These are phyloP conservation scores for Ilyonectria mors-panacis DNA, from an alignment of 2,329 filamentous ascomycete species.

Conservation along the genomic window DNA sequence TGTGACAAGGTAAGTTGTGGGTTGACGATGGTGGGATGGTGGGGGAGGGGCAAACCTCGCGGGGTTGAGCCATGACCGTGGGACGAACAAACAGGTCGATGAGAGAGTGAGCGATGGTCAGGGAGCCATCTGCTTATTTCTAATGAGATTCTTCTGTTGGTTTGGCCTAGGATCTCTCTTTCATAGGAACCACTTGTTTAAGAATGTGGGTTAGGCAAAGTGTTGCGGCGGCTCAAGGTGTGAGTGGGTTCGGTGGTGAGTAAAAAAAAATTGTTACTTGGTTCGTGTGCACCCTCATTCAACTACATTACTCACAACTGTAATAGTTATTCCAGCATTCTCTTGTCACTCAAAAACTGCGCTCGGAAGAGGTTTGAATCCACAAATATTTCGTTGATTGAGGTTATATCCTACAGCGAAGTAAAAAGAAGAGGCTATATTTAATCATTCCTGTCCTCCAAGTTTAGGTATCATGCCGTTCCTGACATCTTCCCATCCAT, in stretches of 20 bases:
- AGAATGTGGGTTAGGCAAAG: not conserved
- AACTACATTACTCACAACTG: slow-evolving; percentile 2
- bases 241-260: slow-evolving; percentile 44
- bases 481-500: slow-evolving; percentile 37
- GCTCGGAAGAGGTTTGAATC: not conserved
- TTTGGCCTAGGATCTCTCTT: not conserved
- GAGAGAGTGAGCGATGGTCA: not conserved
- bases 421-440: slow-evolving; percentile 22
- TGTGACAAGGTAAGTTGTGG: not conserved
- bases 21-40: slow-evolving; percentile 26
- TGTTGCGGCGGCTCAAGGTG: slow-evolving; percentile 24
- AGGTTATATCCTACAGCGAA: slow-evolving; percentile 29
- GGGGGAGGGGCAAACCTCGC: slow-evolving; percentile 46
- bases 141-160: not conserved
- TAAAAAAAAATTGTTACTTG: slow-evolving; percentile 40
- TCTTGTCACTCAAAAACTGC: not conserved
- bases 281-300: slow-evolving; percentile 36
- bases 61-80: slow-evolving; percentile 35
- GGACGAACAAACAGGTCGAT: not conserved
- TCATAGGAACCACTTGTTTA: not conserved
- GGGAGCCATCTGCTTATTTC: slow-evolving; percentile 8
- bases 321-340: not conserved
- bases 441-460: slow-evolving; percentile 29
- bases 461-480: slow-evolving; percentile 44
- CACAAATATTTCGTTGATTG: slow-evolving; percentile 6